Evolutionary conservation across 331 rosid species (phyloP), one percentile per base, ranked within the genome.

Genomic region (Prunus yedoensis): DNA sequence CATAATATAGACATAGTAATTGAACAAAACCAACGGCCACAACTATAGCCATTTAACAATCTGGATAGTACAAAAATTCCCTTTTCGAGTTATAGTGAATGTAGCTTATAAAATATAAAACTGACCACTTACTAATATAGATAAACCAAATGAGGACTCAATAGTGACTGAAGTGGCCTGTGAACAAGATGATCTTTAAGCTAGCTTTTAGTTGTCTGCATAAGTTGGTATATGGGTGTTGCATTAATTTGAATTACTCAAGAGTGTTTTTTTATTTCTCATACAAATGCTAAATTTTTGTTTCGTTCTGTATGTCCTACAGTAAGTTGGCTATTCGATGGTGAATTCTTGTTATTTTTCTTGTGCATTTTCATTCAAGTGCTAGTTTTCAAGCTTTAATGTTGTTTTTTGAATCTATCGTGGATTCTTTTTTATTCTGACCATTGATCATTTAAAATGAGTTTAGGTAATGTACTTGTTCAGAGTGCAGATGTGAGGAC

Each of bases 401-500:
- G 8, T 15, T 16, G 57, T 52, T 17, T 52, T 52, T 52, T 52
- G 57, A 52, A 17, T 52, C 16, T 16, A 2, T 52, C 2, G n/a
- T 52, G 57, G 20, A 52, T 52, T 52, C n/a, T 52, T 52, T 52
- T 52, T 52, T 52, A 51, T 14, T 16, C 57, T 52, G 57, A n/a
- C n/a, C n/a, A n/a, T n/a, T n/a, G n/a, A n/a, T n/a, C n/a, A n/a
- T n/a, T n/a, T n/a, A n/a, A n/a, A n/a, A n/a, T n/a, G n/a, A n/a
- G n/a, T 18, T 60, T 27, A 25, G 41, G 41, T 8, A 60, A 27
- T 60, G 66, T 27, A 60, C 35, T 12, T 60, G 66, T 60, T 60
- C 10, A 60, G 66, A 60, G 35, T 60, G 66, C 66, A 60, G 66
- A 27, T 60, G 66, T 2, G 66, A 60, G 66, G 41, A 60, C 66